Evolutionary conservation across 139 green algal genomes (phyloP), one percentile per base, ranked within the genome.

Genomic region (Nannochloris sp.): DNA sequence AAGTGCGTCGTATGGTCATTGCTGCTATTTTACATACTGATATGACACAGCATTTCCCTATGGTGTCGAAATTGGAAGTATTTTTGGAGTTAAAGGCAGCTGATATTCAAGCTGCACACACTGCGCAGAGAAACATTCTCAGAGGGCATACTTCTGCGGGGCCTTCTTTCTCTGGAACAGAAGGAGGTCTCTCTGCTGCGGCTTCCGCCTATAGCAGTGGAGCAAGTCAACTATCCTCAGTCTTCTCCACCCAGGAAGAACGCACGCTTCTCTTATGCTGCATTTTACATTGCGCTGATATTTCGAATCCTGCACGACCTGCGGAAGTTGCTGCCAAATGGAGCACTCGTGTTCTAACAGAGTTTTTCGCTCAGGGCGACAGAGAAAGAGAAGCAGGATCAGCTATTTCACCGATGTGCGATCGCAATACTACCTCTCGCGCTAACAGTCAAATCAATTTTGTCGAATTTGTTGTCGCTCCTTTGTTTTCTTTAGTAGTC

Each of bases 321-420:
- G 39, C 70, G 19, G 47, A 58, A 14, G 19, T 64, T 5, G 47
- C 14, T 60, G 25, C 34, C 48, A 80, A 70, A 67, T 85, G 83
- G 83, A 44, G 75, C 25, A 46, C 73, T 8, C 64, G 71, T 15
- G 81, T 90, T 7, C 46, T 85, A 57, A 65, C 73, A 32, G 83
- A 90, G 73, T 88, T 88, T 54, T 90, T 88, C 30, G 56, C 54
- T 6, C 79, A 90, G 63, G 83, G 83, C 4, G 81, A 90, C 67
- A 24, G 36, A 8, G 83, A 90, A 74, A 48, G 54, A 2, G 47
- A 56, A 4, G 30, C 27, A 13, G 77, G 77, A 27, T 54, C 86
- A 38, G 60, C 76, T 24, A 36, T 87, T 15, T 83, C 69, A 32
- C 83, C 81, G 29, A 74, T 84, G 68, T 85, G 82, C 61, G 77